A percentile compares a stretch with the other conserved stretches of the same genome.
phyloP scores from a whole-genome alignment of 805 yeast genomes.

The Starmera pachycereana region DNA sequence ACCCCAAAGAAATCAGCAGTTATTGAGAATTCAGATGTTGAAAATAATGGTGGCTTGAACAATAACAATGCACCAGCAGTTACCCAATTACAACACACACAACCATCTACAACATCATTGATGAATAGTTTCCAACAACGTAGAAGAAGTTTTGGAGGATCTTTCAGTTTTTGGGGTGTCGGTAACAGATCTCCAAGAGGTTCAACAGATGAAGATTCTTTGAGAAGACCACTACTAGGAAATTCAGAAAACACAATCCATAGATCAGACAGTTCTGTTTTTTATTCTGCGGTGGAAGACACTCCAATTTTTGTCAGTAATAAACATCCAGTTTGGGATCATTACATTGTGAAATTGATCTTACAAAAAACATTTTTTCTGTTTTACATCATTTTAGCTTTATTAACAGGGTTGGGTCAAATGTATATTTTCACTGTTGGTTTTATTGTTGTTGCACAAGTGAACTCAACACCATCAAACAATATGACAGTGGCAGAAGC shows the following conservation, averaged over 20 bases:
- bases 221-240: conserved; percentile 5
- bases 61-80: too few relatives aligned
- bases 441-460: conserved; percentile 47
- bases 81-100: too few relatives aligned
- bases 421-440: conserved; percentile 69
- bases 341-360: conserved; percentile 14
- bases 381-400: conserved; percentile 45
- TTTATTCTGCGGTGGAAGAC: conserved; percentile 20
- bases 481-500: conserved; percentile 28
- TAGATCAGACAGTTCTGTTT: conserved; percentile 11
- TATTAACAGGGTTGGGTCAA: conserved; percentile 57
- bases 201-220: conserved; percentile 5
- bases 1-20: conserved; percentile 4
- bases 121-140: conserved; percentile 4
- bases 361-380: conserved; percentile 28
- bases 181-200: conserved; percentile 17
- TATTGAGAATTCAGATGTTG: neutral
- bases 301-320: conserved; percentile 19
- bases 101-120: conserved; percentile 2
- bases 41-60: too few relatives aligned
- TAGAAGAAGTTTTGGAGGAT: conserved; percentile 11
- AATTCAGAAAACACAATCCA: conserved; percentile 1
- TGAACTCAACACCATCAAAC: conserved; percentile 18
- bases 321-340: conserved; percentile 19
- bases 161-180: conserved; percentile 18